Conservation (phyloP, 495 filamentous ascomycete genomes). For the Barbatosphaeria neglecta region DNA sequence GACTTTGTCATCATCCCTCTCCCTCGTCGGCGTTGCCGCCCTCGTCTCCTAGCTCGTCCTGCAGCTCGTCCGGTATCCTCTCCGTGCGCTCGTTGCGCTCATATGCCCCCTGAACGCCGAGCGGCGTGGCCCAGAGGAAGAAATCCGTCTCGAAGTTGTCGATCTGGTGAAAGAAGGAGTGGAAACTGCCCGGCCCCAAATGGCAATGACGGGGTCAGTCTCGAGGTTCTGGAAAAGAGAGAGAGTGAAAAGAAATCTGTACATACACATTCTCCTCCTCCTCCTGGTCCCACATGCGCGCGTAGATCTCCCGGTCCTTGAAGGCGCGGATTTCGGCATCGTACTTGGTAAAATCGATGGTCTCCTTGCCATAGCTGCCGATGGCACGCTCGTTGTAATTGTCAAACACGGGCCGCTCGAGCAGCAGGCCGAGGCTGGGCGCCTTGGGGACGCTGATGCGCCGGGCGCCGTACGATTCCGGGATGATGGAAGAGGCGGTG, state of each 20-base stretch:
- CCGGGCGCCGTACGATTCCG: conserved; percentile 51
- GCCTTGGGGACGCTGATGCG: conserved; percentile 88
- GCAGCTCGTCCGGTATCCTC: conserved; percentile 17
- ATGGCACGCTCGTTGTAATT: conserved; percentile 60
- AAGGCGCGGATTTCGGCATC: conserved; percentile 72
- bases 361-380: conserved; percentile 39
- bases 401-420: conserved; percentile 85
- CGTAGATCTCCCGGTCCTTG: conserved; percentile 88
- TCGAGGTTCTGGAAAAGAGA: conserved; percentile 4
- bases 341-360: conserved; percentile 67
- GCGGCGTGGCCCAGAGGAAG: conserved; percentile 68
- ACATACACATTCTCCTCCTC: conserved; percentile 64
- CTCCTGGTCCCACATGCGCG: conserved; percentile 80
- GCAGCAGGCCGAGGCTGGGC: conserved; percentile 71
- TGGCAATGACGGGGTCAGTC: conserved; percentile 1
- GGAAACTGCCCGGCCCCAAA: conserved; percentile 61
- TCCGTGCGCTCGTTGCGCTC: conserved; percentile 20
- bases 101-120: conserved; percentile 44
- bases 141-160: conserved; percentile 61
- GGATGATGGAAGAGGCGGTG: conserved; percentile 49
- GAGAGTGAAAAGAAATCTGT: background rate
- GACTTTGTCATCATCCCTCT: conserved; percentile 9
- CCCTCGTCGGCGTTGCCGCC: conserved; percentile 23
- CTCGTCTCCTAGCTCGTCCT: conserved; percentile 27
- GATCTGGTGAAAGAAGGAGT: conserved; percentile 72